A percentile compares a stretch with the other conserved stretches of the same genome.
These are phyloP conservation scores for Phytophthora pistaciae DNA, from an alignment of 352 stramenopile genomes.

Conservation along the genomic window DNA sequence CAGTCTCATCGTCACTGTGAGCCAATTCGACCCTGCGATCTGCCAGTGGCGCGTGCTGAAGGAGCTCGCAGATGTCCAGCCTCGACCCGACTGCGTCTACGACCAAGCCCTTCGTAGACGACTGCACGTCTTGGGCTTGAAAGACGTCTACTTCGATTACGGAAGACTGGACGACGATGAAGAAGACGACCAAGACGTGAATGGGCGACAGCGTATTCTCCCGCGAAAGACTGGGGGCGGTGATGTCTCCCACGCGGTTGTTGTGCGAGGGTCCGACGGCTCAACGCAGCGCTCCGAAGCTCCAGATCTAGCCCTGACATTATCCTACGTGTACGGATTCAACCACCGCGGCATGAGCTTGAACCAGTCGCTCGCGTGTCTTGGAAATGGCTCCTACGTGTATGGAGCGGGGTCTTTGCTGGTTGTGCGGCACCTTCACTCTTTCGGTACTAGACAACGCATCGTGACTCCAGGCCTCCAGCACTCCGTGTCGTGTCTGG, in stretches of 20 bases:
- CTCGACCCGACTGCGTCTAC: constrained; percentile 37
- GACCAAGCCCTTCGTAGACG: constrained; percentile 27
- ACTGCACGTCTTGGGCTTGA: constrained; percentile 37
- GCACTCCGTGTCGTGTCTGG: constrained; percentile 56
- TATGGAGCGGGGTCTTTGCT: constrained; percentile 60
- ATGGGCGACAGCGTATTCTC: neutral
- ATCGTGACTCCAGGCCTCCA: constrained; percentile 51
- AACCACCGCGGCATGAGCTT: constrained; percentile 52
- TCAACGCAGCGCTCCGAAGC: constrained; percentile 49
- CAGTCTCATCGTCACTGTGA: constrained; percentile 58
- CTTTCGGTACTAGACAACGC: constrained; percentile 37
- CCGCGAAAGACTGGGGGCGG: constrained; percentile 14
- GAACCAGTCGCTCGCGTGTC: constrained; percentile 53
- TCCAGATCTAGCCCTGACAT: constrained; percentile 65
- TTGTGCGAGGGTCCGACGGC: constrained; percentile 10
- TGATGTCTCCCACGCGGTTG: constrained; percentile 7
- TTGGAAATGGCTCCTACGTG: constrained; percentile 41
- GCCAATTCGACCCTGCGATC: constrained; percentile 53
- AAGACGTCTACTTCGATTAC: constrained; percentile 55
- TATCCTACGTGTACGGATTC: constrained; percentile 55
- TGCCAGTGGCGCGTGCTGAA: constrained; percentile 79
- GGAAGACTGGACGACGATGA: constrained; percentile 13
- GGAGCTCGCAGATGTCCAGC: constrained; percentile 54
- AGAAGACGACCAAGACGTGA: constrained; percentile 13
- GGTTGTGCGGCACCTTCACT: constrained; percentile 49